Percentiles rank a stretch among this genome's conserved stretches.
phyloP scores from a whole-genome alignment of 495 filamentous ascomycete genomes.

The Aspergillus carlsbadensis region DNA sequence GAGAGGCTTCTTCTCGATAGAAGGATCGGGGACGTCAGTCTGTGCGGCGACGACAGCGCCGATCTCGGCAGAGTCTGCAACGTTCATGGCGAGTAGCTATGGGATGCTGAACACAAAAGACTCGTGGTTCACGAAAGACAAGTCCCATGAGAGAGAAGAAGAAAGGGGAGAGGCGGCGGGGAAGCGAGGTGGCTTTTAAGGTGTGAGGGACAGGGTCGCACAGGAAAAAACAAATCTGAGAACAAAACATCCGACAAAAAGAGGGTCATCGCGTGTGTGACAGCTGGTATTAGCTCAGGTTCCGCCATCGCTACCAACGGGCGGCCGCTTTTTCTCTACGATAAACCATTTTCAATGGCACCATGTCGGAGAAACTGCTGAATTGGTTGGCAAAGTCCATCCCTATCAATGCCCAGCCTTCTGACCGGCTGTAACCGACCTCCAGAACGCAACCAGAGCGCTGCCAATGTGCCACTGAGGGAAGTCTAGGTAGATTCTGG shows the following conservation, averaged over 20 bases:
- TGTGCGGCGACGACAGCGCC: slow-evolving; percentile 17
- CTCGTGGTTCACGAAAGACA: neutral
- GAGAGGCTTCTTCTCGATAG: neutral
- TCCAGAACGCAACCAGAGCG: neutral
- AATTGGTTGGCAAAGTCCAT: neutral
- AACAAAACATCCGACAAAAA: neutral
- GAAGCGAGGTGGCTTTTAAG: slow-evolving; percentile 14
- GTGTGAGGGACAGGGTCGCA: neutral
- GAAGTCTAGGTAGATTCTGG: slow-evolving; percentile 1
- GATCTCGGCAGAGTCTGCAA: slow-evolving; percentile 30
- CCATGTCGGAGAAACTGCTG: slow-evolving; percentile 1
- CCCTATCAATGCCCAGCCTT: slow-evolving; percentile 4
- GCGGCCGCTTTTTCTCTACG: neutral
- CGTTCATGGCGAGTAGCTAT: slow-evolving; percentile 26
- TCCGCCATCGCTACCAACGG: neutral
- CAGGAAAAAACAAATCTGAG: neutral
- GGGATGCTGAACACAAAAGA: neutral
- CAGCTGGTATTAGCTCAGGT: neutral
- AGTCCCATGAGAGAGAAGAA: slow-evolving; percentile 6
- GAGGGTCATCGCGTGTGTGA: neutral
- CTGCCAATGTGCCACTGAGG: neutral
- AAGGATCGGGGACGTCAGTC: neutral
- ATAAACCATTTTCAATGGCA: neutral
- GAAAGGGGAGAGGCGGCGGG: neutral
- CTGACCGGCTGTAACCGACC: slow-evolving; percentile 7